Conservation (phyloP, 441 rosid genomes). For the Corymbia calophylla region DNA sequence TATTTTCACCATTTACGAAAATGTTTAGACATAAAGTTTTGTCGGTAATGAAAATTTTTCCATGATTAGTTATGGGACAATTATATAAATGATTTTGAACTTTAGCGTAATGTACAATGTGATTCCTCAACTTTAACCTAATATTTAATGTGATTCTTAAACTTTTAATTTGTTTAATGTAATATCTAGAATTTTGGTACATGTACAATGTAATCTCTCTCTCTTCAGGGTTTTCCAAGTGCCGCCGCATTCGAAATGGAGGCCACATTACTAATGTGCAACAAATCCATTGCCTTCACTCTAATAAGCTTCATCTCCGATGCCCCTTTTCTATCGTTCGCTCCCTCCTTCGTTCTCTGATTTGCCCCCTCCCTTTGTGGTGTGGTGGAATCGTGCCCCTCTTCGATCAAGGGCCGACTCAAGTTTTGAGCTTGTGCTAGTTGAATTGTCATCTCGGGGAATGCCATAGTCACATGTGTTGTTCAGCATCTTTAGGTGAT, state of each 20-base stretch:
- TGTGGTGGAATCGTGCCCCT: background rate
- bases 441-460: background rate
- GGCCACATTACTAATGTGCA: slow-evolving; percentile 50
- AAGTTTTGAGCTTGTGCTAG: background rate
- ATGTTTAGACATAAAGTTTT: no score
- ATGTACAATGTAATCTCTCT: no score
- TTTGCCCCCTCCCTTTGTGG: background rate
- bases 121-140: no score
- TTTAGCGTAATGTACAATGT: no score
- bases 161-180: no score
- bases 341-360: background rate
- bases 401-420: background rate
- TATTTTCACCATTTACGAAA: no score
- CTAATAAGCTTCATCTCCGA: slow-evolving; percentile 30
- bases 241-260: slow-evolving; percentile 26
- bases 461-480: background rate
- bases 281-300: slow-evolving; percentile 48
- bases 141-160: no score
- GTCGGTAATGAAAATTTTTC: no score
- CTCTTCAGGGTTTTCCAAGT: background rate
- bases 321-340: background rate
- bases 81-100: no score
- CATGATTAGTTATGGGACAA: no score
- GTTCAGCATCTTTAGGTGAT: background rate
- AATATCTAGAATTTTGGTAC: no score